phyloP scores from a whole-genome alignment of 345 rosid species.

The Eucalyptus pauciflora region DNA sequence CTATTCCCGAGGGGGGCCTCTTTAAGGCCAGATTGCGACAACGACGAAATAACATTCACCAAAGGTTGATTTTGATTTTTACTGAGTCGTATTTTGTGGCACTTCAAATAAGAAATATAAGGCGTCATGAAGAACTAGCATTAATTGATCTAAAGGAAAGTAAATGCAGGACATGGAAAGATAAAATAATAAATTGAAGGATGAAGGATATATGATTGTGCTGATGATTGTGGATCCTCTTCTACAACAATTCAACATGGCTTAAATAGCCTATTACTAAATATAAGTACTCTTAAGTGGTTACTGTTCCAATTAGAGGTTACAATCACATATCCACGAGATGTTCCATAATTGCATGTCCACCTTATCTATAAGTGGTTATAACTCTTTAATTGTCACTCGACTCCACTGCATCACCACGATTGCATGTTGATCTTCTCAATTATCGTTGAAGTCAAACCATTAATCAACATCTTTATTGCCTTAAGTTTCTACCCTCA shows the following conservation, averaged over 20 bases:
- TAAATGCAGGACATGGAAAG: neutral
- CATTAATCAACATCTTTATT: no score
- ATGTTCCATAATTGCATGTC: no score
- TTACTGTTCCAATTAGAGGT: neutral
- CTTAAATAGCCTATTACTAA: neutral
- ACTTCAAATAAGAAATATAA: no score
- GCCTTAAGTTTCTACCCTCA: no score
- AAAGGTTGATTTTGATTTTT: no score
- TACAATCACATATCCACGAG: neutral
- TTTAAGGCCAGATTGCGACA: rapidly evolving
- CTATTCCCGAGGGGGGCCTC: no score
- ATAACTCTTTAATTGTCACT: no score
- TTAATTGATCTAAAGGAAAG: neutral
- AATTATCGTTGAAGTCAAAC: neutral
- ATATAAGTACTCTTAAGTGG: rapidly evolving
- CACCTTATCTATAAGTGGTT: no score
- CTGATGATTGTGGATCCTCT: neutral
- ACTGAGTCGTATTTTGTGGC: rapidly evolving
- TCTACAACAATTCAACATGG: neutral
- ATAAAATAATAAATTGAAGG: no score
- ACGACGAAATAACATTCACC: rapidly evolving
- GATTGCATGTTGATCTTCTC: rapidly evolving
- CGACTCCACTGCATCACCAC: rapidly evolving
- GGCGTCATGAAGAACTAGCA: neutral
- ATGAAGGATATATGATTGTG: neutral